These are phyloP conservation scores for Fusarium goolgardi DNA, from an alignment of 2,329 filamentous ascomycete species.

Conservation along the genomic window DNA sequence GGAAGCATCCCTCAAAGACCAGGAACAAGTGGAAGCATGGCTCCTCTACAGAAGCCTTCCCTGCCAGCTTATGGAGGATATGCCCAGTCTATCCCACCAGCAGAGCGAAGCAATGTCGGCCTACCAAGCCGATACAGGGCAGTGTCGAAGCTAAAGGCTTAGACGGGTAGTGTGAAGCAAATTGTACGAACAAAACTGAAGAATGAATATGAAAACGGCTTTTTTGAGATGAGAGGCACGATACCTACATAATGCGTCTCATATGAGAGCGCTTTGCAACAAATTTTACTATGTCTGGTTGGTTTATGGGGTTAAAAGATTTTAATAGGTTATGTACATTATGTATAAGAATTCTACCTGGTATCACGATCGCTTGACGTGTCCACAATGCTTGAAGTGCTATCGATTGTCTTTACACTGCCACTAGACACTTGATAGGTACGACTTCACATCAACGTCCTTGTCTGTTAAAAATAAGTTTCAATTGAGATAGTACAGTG, in stretches of 20 bases:
- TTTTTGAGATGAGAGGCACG: background rate
- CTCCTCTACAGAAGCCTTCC: background rate
- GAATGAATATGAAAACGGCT: slow-evolving; percentile 4
- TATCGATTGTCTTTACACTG: too few relatives aligned
- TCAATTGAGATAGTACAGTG: background rate
- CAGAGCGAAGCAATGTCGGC: slow-evolving; percentile 29
- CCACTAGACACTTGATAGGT: too few relatives aligned
- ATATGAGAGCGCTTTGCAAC: background rate
- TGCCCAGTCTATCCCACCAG: slow-evolving; percentile 17
- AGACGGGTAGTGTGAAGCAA: background rate
- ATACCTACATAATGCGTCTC: background rate
- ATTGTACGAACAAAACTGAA: background rate
- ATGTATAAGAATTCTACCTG: background rate
- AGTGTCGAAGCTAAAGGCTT: slow-evolving; percentile 21
- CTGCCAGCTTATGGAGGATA: slow-evolving; percentile 28
- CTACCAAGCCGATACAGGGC: slow-evolving; percentile 29
- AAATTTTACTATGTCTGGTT: background rate
- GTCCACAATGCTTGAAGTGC: fast-evolving
- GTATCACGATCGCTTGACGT: background rate
- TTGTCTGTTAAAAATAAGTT: background rate
- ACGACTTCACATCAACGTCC: background rate
- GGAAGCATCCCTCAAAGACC: background rate
- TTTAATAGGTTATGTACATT: background rate
- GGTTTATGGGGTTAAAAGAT: background rate
- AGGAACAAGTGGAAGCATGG: slow-evolving; percentile 1